These are phyloP conservation scores for Crucibulum laeve DNA, from an alignment of 768 basidiomycete genomes.

Conservation along the genomic window DNA sequence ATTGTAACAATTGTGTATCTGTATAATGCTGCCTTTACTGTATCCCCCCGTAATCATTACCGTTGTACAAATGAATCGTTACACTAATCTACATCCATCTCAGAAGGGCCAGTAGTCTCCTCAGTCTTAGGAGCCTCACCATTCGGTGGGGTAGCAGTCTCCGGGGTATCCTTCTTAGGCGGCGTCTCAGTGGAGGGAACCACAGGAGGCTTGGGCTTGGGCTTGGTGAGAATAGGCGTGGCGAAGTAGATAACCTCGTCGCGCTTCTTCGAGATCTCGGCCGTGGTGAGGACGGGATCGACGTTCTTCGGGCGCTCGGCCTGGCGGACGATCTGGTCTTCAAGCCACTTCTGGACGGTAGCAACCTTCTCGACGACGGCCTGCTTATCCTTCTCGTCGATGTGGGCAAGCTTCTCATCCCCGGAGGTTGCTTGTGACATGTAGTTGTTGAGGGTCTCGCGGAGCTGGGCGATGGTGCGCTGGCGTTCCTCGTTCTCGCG, in stretches of 20 bases:
- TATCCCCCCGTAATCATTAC: not conserved
- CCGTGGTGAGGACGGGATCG: constrained; percentile 76
- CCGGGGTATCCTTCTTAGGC: constrained; percentile 50
- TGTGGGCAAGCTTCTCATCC: constrained; percentile 88
- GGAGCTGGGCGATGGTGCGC: constrained; percentile 64
- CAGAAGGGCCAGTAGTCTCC: constrained; percentile 44
- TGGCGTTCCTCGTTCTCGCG: constrained; percentile 81
- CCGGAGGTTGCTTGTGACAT: constrained; percentile 73
- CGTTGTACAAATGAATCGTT: too few species aligned
- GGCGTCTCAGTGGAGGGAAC: constrained; percentile 53
- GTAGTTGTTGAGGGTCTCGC: constrained; percentile 87
- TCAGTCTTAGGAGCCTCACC: constrained; percentile 23
- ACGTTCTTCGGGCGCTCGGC: constrained; percentile 85
- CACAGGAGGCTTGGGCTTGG: constrained; percentile 84
- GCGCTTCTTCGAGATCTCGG: constrained; percentile 84
- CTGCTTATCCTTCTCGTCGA: constrained; percentile 86
- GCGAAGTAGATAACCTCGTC: constrained; percentile 92
- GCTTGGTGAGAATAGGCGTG: constrained; percentile 85
- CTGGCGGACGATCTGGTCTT: constrained; percentile 87
- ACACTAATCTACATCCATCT: constrained; percentile 83
- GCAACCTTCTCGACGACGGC: constrained; percentile 85
- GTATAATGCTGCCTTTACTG: too few species aligned
- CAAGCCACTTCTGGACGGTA: constrained; percentile 91
- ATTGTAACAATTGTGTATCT: too few species aligned
- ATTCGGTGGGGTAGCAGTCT: constrained; percentile 22